A percentile compares a stretch with the other conserved stretches of the same genome.
Conservation (phyloP, 2,329 filamentous ascomycete genomes). For the Aspergillus jensenii region DNA sequence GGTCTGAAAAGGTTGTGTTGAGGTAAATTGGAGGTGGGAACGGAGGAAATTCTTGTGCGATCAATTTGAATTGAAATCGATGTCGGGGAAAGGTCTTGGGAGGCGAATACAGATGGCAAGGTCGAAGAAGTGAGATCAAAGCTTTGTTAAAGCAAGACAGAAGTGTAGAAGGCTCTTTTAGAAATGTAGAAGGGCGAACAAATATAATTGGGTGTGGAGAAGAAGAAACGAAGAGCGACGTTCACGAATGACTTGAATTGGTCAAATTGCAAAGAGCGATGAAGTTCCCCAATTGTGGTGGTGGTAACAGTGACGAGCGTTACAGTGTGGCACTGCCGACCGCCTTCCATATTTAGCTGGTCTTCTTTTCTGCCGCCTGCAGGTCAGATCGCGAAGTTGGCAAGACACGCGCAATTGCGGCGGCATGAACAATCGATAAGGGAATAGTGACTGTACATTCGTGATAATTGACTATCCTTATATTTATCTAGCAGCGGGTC, state of each 20-base stretch:
- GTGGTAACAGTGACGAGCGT: neutral
- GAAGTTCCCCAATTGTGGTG: slow-evolving; percentile 6
- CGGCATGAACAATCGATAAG: neutral
- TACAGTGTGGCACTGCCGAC: slow-evolving; percentile 11
- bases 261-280: slow-evolving; percentile 5
- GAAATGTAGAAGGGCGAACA: slow-evolving; percentile 1
- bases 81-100: slow-evolving; percentile 17
- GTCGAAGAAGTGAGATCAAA: slow-evolving; percentile 12
- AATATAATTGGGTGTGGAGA: slow-evolving; percentile 9
- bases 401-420: neutral
- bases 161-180: neutral
- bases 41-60: slow-evolving; percentile 29
- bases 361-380: neutral
- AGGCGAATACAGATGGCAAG: slow-evolving; percentile 15
- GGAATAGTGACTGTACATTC: neutral
- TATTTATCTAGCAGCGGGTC: neutral
- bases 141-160: slow-evolving; percentile 3
- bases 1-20: slow-evolving; percentile 20
- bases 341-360: slow-evolving; percentile 13
- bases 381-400: neutral
- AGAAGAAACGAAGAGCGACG: slow-evolving; percentile 11
- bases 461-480: neutral
- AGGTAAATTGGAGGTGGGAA: slow-evolving; percentile 12
- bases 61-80: slow-evolving; percentile 19
- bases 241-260: slow-evolving; percentile 14